Conservation (phyloP, 331 rosid species). For the Rhamnella rubrinervis region DNA sequence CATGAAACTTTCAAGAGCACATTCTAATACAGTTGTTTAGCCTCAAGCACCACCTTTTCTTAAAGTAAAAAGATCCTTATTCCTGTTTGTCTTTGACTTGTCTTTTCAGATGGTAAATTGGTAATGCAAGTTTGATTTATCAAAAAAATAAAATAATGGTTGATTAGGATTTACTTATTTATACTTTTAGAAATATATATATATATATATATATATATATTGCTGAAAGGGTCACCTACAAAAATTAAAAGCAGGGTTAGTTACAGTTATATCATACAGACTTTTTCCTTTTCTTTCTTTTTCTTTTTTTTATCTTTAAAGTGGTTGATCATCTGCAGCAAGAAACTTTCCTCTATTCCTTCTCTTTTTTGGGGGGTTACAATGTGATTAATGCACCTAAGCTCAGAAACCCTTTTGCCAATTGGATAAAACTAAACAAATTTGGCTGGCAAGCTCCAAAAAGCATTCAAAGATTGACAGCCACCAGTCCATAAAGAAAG, state of each 20-base stretch:
- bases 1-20: background rate
- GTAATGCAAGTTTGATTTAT: background rate
- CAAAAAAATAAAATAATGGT: background rate
- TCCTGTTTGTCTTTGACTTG: constrained; percentile 10
- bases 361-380: background rate
- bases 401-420: constrained; percentile 4
- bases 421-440: background rate
- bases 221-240: too few species aligned
- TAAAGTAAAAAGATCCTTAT: constrained; percentile 18
- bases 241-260: too few species aligned
- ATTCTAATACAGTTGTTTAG: background rate
- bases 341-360: background rate
- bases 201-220: background rate
- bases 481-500: too few species aligned
- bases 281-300: too few species aligned
- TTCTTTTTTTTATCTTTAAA: background rate
- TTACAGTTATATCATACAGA: too few species aligned
- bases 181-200: background rate
- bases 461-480: too few species aligned
- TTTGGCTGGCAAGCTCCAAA: too few species aligned
- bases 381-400: background rate
- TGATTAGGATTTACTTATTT: background rate
- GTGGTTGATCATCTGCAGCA: constrained; percentile 4
- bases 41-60: background rate
- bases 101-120: background rate